Evolutionary conservation across 805 yeast species (phyloP), one percentile per base, ranked within the genome.

Genomic region (Candida xiaguanensis): DNA sequence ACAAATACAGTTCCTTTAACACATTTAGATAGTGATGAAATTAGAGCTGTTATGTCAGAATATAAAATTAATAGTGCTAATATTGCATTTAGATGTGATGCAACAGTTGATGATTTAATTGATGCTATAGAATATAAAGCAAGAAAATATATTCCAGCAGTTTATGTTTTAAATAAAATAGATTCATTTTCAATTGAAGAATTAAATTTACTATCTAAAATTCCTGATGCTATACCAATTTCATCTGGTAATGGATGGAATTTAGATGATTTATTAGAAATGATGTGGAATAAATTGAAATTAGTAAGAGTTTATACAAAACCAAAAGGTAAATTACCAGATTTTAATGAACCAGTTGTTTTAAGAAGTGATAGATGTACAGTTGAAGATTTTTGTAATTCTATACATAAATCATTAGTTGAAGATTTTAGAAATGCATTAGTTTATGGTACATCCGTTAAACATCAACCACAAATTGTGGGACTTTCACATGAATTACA

Each of bases 221-320:
- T 93, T 52, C 99, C 99, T 36, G 82, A 93, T 65, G 97, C 98
- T 6, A 95, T 93, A 37, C 99, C 99, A 28, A 91, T 93, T 45
- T 86, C 96, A 8, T 85, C 96, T 6, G 98, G 95, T 46, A 76
- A 85, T 58, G 95, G 95, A 49, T 93, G 99, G 99, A 93, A 93
- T 59, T 70, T 93, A 57, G 99, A 93, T 63, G 98, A 91, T 64
- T 74, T 93, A 50, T 71, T 93, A 51, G 96, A 91, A 56, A 72
- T 80, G 59, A 93, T 93, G 98, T 93, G 99, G 99, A 86, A 82
- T 40, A 78, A 83, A 58, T 75, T 93, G 54, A 82, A 86, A 51
- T 71, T 93, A 55, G 98, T 91, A 29, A 80, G 99, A 58, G 96
- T 93, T 15, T 93, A 91, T 66, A 93, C 99, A 5, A 93, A 91